Evolutionary conservation across 2,329 filamentous ascomycete genomes (phyloP).

Genomic region (Fusarium circinatum): DNA sequence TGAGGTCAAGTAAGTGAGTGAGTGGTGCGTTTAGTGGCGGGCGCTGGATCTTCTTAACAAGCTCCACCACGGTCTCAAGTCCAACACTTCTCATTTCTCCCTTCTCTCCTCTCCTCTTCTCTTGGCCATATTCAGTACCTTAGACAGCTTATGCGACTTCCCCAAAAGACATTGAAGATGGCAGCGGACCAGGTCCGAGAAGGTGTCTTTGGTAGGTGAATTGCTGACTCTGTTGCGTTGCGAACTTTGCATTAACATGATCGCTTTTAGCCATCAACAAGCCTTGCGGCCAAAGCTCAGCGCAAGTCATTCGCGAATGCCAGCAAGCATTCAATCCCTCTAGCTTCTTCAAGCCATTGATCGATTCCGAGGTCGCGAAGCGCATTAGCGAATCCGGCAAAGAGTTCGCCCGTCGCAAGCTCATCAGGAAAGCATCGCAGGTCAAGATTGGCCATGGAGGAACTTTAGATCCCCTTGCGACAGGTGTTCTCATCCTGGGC

Average conservation of each 20-base stretch:
- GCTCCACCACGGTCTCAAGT: slow-evolving; percentile 23
- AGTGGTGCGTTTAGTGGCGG: slow-evolving; percentile 16
- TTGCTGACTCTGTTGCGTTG: slow-evolving; percentile 5
- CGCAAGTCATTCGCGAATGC: slow-evolving; percentile 88
- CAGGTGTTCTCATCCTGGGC: slow-evolving; percentile 89
- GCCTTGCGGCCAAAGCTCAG: slow-evolving; percentile 85
- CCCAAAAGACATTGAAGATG: slow-evolving; percentile 58
- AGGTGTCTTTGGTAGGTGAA: slow-evolving; percentile 65
- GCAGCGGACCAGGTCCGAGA: slow-evolving; percentile 64
- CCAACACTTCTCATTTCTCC: slow-evolving; percentile 16
- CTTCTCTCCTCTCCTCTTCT: background rate
- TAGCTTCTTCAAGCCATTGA: slow-evolving; percentile 78
- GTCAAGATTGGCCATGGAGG: slow-evolving; percentile 98
- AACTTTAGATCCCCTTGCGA: slow-evolving; percentile 93
- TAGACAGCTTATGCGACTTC: slow-evolving; percentile 46
- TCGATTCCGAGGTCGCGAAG: slow-evolving; percentile 69
- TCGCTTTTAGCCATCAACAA: slow-evolving; percentile 83
- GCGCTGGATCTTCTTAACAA: slow-evolving; percentile 25
- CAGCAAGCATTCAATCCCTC: slow-evolving; percentile 88
- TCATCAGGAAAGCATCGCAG: slow-evolving; percentile 68
- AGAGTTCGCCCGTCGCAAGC: slow-evolving; percentile 68
- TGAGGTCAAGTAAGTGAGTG: background rate
- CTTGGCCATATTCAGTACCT: slow-evolving; percentile 4
- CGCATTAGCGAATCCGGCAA: slow-evolving; percentile 66
- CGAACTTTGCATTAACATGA: slow-evolving; percentile 19